Evolutionary conservation across 805 yeast genomes (phyloP).

Genomic region (Jamesozyma lodderae): DNA sequence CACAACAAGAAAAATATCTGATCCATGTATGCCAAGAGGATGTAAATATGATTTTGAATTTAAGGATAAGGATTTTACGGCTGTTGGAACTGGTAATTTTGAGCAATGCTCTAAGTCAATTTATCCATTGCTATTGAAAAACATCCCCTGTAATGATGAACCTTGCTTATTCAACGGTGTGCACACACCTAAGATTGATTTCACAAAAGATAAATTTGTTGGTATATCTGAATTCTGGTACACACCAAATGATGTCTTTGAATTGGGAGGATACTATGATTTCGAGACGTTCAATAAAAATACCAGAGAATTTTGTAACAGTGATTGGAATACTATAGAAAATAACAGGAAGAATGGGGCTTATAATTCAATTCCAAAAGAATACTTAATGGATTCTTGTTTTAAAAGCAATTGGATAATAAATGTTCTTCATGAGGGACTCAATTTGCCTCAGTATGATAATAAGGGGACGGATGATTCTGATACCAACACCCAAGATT

Average conservation of each 20-base stretch:
- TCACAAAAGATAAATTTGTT: slow-evolving; percentile 68
- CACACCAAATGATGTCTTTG: slow-evolving; percentile 85
- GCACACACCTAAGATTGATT: slow-evolving; percentile 85
- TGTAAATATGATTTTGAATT: slow-evolving; percentile 40
- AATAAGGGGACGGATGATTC: slow-evolving; percentile 33
- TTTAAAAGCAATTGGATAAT: slow-evolving; percentile 94
- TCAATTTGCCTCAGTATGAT: slow-evolving; percentile 69
- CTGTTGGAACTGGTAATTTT: slow-evolving; percentile 73
- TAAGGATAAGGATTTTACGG: slow-evolving; percentile 38
- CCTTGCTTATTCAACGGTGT: slow-evolving; percentile 95
- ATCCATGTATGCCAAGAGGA: slow-evolving; percentile 76
- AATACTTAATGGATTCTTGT: slow-evolving; percentile 65
- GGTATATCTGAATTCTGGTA: slow-evolving; percentile 98
- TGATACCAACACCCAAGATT: slow-evolving; percentile 2
- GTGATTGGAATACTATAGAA: slow-evolving; percentile 56
- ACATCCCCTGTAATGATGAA: slow-evolving; percentile 71
- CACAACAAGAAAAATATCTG: slow-evolving; percentile 36
- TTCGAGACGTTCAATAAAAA: slow-evolving; percentile 57
- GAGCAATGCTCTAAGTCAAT: slow-evolving; percentile 61
- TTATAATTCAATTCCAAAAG: slow-evolving; percentile 48
- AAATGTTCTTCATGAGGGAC: slow-evolving; percentile 85
- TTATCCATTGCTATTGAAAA: slow-evolving; percentile 69
- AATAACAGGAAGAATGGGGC: slow-evolving; percentile 43
- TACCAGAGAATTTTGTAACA: slow-evolving; percentile 65
- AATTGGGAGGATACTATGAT: slow-evolving; percentile 82